Evolutionary conservation across 2,329 filamentous ascomycete genomes (phyloP).

Genomic region (Clonostachys solani): DNA sequence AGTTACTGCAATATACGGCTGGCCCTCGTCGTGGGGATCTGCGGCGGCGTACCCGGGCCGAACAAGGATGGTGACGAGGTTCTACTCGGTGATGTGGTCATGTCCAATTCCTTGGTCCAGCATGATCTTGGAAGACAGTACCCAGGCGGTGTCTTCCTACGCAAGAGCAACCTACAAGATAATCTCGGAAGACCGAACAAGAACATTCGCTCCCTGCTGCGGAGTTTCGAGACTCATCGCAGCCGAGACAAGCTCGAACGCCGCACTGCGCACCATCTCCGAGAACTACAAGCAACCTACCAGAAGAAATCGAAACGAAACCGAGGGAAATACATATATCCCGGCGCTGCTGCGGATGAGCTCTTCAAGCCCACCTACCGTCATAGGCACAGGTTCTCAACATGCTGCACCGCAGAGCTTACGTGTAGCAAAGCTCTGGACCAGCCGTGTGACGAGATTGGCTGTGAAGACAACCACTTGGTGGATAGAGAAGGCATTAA

Average conservation of each 20-base stretch:
- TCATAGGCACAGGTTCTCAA: slow-evolving; percentile 6
- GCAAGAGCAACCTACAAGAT: slow-evolving; percentile 12
- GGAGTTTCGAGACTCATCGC: slow-evolving; percentile 12
- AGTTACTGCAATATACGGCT: slow-evolving; percentile 12
- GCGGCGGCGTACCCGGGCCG: slow-evolving; percentile 11
- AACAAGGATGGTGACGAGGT: slow-evolving; percentile 5
- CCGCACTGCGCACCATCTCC: slow-evolving; percentile 5
- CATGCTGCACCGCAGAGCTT: slow-evolving; percentile 5
- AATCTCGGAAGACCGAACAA: slow-evolving; percentile 7
- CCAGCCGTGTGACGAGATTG: too few species aligned
- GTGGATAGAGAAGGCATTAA: too few species aligned
- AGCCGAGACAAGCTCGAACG: neutral
- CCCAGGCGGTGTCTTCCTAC: slow-evolving; percentile 9
- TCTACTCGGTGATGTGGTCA: slow-evolving; percentile 17
- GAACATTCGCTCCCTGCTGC: slow-evolving; percentile 12
- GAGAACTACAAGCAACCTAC: slow-evolving; percentile 2
- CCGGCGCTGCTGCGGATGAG: slow-evolving; percentile 5
- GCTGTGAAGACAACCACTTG: too few species aligned
- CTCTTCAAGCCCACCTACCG: slow-evolving; percentile 9
- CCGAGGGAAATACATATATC: neutral
- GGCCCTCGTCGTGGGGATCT: slow-evolving; percentile 11
- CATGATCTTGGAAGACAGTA: slow-evolving; percentile 18
- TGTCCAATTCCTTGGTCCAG: slow-evolving; percentile 19
- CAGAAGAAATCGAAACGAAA: too few species aligned
- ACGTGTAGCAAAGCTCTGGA: slow-evolving; percentile 9